Percentiles rank a stretch among this genome's conserved stretches.
Evolutionary conservation across 2,329 filamentous ascomycete genomes (phyloP).

Genomic region (Magnaporthiopsis poae): DNA sequence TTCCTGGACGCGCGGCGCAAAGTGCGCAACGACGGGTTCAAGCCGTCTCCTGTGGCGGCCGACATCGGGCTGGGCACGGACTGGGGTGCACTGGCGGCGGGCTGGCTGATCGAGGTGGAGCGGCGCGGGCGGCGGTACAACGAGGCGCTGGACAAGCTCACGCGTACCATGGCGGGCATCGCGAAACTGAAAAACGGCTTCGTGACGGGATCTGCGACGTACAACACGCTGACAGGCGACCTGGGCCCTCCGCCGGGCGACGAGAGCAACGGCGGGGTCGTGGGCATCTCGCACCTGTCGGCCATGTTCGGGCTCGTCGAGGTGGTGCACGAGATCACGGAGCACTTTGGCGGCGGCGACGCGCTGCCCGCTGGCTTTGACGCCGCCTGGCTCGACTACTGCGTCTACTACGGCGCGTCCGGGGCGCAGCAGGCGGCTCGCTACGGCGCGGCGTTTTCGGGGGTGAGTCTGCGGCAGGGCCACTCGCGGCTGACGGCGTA

Average conservation of each 20-base stretch:
- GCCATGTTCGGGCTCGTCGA: constrained; percentile 51
- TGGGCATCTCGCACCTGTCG: constrained; percentile 45
- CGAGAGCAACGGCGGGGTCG: constrained; percentile 38
- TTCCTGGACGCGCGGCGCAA: constrained; percentile 48
- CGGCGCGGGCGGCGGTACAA: constrained; percentile 43
- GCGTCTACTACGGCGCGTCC: constrained; percentile 44
- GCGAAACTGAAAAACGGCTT: constrained; percentile 48
- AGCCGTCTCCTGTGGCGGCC: constrained; percentile 32
- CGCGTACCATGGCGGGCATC: constrained; percentile 39
- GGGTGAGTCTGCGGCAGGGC: constrained; percentile 40
- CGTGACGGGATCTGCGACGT: constrained; percentile 44
- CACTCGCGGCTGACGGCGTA: constrained; percentile 51
- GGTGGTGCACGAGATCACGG: constrained; percentile 44
- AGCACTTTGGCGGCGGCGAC: constrained; percentile 34
- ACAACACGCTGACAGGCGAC: constrained; percentile 38
- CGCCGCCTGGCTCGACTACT: constrained; percentile 49
- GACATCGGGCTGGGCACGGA: constrained; percentile 49
- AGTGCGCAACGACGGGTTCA: constrained; percentile 43
- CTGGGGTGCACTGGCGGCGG: constrained; percentile 46
- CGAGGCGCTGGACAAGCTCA: constrained; percentile 41
- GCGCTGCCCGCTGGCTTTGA: constrained; percentile 37
- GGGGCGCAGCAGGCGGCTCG: constrained; percentile 39
- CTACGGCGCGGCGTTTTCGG: constrained; percentile 39
- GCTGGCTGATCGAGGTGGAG: constrained; percentile 53
- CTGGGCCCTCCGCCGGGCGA: constrained; percentile 44